Base-by-base conservation (phyloP, 2,329 filamentous ascomycete species). In the Claviceps quebecensis region DNA sequence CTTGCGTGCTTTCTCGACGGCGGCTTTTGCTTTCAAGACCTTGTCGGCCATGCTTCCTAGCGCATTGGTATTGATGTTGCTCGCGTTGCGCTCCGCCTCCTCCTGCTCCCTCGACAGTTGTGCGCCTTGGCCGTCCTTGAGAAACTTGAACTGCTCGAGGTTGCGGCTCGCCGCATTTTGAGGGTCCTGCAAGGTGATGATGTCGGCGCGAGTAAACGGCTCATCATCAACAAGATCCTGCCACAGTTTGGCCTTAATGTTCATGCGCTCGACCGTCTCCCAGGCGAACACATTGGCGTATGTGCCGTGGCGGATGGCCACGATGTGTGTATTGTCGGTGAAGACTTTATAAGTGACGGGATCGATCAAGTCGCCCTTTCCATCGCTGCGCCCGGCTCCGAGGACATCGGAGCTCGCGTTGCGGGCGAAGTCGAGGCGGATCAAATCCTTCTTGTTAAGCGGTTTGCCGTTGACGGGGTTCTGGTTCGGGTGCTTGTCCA, bases 161-260 rank as follows among this genome's bases (percentile, higher is more conserved):
- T 97, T 86, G 57, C 91, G 74, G 51, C 82, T 81, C 52, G 85
- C 83, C 19, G 93, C 74, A 65, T 95, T 95, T 64, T 95, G 90
- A 11, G 93, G 93, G 64, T 98, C 93, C 65, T 98, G 94, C 9
- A 98, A 72, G 0, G 89, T 96, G 62, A 98, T 95, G 54, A 98
- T 91, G 67, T 98, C 93, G 59, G 86, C 86, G 55, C 93, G 80
- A 34, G 80, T 80, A 61, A 98, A 98, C 53, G 89, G 85, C 55
- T 82, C 77, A 59, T 98, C 91, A 61, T 86, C 87, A 8, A 97
- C 77, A 44, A 98, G 70, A 68, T 98, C 93, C 57, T 75, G 78
- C 93, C 93, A 98, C 72, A 94, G 85, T 77, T 96, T 97, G 48
- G 88, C 77, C 72, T 97, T 97, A 68, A 98, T 84, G 66, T 98